Conservation (phyloP, 2,329 filamentous ascomycete species). For the Mycosphaerella sp. region DNA sequence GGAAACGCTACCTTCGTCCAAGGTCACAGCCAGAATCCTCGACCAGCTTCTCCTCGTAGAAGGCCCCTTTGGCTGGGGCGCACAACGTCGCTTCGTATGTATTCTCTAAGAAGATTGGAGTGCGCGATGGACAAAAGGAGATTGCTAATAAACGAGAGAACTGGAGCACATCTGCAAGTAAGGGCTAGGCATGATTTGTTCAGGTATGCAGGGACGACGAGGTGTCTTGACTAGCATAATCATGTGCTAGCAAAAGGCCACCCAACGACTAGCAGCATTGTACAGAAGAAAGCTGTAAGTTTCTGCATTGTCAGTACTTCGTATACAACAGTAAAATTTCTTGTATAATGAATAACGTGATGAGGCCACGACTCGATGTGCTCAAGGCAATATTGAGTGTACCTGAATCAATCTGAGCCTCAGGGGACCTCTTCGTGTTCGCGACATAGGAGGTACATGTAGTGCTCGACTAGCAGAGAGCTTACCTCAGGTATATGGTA, state of each 20-base stretch:
- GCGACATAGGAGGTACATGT: no score
- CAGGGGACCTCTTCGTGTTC: no score
- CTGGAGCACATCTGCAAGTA: conserved; percentile 3
- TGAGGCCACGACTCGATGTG: not conserved
- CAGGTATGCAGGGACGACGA: not conserved
- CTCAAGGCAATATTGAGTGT: no score
- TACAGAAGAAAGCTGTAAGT: not conserved
- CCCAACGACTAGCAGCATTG: not conserved
- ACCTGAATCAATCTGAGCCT: no score
- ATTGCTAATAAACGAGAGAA: conserved; percentile 4
- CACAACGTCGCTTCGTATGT: conserved; percentile 47
- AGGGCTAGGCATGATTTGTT: not conserved
- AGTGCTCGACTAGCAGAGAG: no score
- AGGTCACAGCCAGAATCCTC: conserved; percentile 28
- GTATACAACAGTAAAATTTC: not conserved
- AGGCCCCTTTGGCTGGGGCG: conserved; percentile 40
- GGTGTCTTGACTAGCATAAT: not conserved
- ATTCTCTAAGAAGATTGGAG: conserved; percentile 54
- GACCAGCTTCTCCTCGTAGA: conserved; percentile 46
- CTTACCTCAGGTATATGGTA: no score
- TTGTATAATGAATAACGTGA: no score
- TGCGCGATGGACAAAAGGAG: conserved; percentile 49
- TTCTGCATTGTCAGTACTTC: not conserved
- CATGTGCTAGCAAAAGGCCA: not conserved
- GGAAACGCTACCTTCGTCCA: conserved; percentile 39